Base-by-base conservation (phyloP, 257 asterid species). In the Ilex aquifolium region DNA sequence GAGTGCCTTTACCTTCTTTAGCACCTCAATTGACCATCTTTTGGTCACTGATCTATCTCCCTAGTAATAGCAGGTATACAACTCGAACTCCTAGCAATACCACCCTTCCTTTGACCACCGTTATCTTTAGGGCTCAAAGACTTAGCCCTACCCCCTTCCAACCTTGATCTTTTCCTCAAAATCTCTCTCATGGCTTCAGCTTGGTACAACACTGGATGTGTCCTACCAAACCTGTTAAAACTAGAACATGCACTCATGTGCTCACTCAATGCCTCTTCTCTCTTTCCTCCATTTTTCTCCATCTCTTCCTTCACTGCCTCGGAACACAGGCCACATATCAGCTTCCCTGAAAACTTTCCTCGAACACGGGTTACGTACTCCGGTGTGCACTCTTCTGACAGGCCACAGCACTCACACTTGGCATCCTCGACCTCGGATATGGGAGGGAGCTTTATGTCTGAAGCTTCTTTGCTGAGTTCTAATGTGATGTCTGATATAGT, bases 361-460 rank as follows among this genome's bases (percentile, higher is more conserved):
- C 86, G 80, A 46, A 88, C 73, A 21, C 70, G 74, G 51, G 69
- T 71, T 57, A 88, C 83, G 77, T 91, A 88, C 31, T 77, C 81
- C 0, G 80, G 85, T 0, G 98, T 91, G 80, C 84, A 88, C 72
- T 91, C 98, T 57, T 91, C 98, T 2, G 76, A 76, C 92, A 91
- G 78, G 50, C 98, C 96, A n/a, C 98, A 91, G 57, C 98, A 86
- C 82, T 91, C 98, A 69, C 98, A 91, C 76, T 88, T 86, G 0
- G 96, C 92, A 10, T 84, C 91, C 69, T 88, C 96, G 6, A 83
- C 80, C 76, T 91, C 98, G 0, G 86, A 79, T 53, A 88, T 77
- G 1, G 90, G 75, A 1, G 89, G 82, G 57, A 81, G 64, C 13
- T 50, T 51, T 42, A 2, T 60, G 54, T 44, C 62, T 3, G 30